A percentile compares a stretch with the other conserved stretches of the same genome.
Conservation (phyloP, 495 filamentous ascomycete genomes). For the Neurospora sp. region DNA sequence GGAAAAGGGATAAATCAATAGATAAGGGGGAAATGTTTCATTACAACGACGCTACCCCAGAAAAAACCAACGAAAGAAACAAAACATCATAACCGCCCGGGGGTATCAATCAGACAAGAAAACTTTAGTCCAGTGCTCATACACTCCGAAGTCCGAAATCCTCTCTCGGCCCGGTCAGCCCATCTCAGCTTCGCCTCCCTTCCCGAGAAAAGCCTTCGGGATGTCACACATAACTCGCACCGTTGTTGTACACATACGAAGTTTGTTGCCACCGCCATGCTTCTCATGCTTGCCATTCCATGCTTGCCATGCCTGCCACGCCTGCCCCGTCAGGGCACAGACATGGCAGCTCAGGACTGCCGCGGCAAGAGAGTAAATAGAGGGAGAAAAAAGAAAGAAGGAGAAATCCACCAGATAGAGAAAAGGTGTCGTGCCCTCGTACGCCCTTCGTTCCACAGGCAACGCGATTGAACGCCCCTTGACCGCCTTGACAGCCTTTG, state of each 20-base stretch:
- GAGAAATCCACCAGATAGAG: not conserved
- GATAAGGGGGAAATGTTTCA: not conserved
- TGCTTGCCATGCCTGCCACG: not conserved
- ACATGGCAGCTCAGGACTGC: not conserved
- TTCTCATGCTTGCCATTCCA: not conserved
- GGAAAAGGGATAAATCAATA: not conserved
- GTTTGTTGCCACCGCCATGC: not conserved
- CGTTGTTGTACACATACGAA: not conserved
- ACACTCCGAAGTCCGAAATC: not conserved
- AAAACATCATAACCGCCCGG: not conserved
- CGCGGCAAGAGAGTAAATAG: not conserved
- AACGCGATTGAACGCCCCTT: not conserved
- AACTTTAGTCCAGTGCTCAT: not conserved
- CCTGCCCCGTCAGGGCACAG: not conserved
- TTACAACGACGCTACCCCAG: not conserved
- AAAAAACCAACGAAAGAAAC: not conserved
- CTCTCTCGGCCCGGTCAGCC: not conserved
- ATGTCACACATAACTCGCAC: not conserved
- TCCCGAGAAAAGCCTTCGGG: not conserved
- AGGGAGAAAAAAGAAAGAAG: not conserved
- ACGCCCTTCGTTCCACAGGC: not conserved
- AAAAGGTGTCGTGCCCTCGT: not conserved
- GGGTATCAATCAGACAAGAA: not conserved
- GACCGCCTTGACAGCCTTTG: not conserved
- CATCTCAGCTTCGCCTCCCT: not conserved